These are phyloP conservation scores for Rhodotorula sp. DNA, from an alignment of 1,284 basidiomycete species.

Conservation along the genomic window DNA sequence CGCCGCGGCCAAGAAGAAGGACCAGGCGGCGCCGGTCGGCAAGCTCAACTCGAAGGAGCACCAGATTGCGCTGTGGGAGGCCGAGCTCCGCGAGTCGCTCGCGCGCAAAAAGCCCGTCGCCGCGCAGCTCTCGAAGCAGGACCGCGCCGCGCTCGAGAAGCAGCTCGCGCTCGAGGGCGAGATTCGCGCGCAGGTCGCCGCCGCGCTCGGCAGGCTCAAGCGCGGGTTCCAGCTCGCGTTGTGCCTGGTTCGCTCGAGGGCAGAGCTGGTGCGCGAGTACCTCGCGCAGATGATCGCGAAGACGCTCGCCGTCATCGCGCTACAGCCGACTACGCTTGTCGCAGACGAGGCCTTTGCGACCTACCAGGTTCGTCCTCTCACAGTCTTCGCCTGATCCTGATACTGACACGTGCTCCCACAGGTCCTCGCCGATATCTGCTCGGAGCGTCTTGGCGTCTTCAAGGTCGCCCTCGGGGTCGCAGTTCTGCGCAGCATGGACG, in stretches of 20 bases:
- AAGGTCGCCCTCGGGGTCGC: slow-evolving; percentile 75
- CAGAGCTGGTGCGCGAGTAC: slow-evolving; percentile 59
- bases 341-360: slow-evolving; percentile 67
- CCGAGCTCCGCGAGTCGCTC: slow-evolving; percentile 79
- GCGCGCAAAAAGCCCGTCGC: slow-evolving; percentile 66
- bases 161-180: slow-evolving; percentile 76
- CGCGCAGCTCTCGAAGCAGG: slow-evolving; percentile 69
- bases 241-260: slow-evolving; percentile 61
- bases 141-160: slow-evolving; percentile 72
- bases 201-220: slow-evolving; percentile 60
- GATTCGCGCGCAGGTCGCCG: slow-evolving; percentile 63
- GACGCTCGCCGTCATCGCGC: slow-evolving; percentile 60
- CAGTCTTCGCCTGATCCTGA: too few species aligned
- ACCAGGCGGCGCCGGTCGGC: slow-evolving; percentile 15
- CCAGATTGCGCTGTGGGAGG: slow-evolving; percentile 89
- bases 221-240: slow-evolving; percentile 69
- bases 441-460: slow-evolving; percentile 69
- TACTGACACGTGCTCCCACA: not conserved
- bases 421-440: slow-evolving; percentile 53
- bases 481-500: slow-evolving; percentile 69
- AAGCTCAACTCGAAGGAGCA: slow-evolving; percentile 66
- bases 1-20: slow-evolving; percentile 26
- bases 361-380: slow-evolving; percentile 64
- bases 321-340: slow-evolving; percentile 65
- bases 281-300: slow-evolving; percentile 63